These are phyloP conservation scores for Alternaria gansuensis DNA, from an alignment of 2,329 filamentous ascomycete species.

Conservation along the genomic window DNA sequence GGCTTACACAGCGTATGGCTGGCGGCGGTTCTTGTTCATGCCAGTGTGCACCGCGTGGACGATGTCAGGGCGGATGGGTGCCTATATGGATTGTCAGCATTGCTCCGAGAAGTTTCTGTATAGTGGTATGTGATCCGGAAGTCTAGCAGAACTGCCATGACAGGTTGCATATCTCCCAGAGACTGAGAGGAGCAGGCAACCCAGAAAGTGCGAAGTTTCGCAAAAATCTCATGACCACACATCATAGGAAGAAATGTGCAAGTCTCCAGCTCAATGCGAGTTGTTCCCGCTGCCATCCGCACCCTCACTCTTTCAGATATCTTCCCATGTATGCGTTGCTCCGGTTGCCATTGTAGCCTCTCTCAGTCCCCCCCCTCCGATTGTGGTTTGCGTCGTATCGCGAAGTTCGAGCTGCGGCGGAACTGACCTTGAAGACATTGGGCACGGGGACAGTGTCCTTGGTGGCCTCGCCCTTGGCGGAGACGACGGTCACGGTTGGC, in stretches of 20 bases:
- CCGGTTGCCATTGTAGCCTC: constrained; percentile 19
- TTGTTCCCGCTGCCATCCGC: not conserved
- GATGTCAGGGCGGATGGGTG: constrained; percentile 98
- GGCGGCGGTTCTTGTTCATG: constrained; percentile 99
- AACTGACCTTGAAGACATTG: constrained; percentile 81
- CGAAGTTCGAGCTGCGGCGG: constrained; percentile 25
- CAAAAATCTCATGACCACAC: constrained; percentile 1
- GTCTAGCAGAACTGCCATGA: not conserved
- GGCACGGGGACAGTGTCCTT: constrained; percentile 91
- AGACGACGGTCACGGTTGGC: constrained; percentile 97
- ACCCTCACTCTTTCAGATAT: constrained; percentile 2
- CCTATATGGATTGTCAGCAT: constrained; percentile 46
- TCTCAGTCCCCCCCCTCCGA: constrained; percentile 7
- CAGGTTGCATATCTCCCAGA: not conserved
- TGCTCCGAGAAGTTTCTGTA: not conserved
- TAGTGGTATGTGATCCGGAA: not conserved
- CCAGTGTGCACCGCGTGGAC: constrained; percentile 99
- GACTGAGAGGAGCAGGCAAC: constrained; percentile 10
- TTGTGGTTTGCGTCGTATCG: constrained; percentile 20
- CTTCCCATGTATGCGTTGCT: constrained; percentile 23
- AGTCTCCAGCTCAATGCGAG: constrained; percentile 3
- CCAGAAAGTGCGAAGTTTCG: constrained; percentile 12
- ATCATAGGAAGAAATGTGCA: constrained; percentile 13
- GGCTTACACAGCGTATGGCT: constrained; percentile 93
- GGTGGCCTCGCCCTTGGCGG: constrained; percentile 92